These are phyloP conservation scores for Aspergillus sergii DNA, from an alignment of 2,329 filamentous ascomycete species.

Conservation along the genomic window DNA sequence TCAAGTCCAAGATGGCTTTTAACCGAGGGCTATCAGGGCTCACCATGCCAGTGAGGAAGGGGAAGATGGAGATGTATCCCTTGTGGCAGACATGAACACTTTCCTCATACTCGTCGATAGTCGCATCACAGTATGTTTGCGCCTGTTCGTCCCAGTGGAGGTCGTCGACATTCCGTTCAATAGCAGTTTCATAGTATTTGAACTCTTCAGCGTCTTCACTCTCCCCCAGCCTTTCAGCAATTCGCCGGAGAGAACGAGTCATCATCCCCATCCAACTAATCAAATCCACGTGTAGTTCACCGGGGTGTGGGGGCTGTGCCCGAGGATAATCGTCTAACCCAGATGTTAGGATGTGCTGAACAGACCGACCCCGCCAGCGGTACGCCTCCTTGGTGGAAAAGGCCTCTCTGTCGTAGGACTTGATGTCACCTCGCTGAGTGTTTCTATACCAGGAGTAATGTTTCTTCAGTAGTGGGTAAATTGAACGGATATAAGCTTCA, in stretches of 20 bases:
- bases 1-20: constrained; percentile 72
- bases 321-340: constrained; percentile 96
- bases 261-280: constrained; percentile 98
- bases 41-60: constrained; percentile 83
- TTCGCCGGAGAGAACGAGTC: constrained; percentile 79
- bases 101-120: constrained; percentile 94
- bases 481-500: constrained; percentile 69
- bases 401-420: constrained; percentile 84
- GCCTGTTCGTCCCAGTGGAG: constrained; percentile 86
- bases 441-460: constrained; percentile 95
- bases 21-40: constrained; percentile 73
- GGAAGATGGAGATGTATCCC: constrained; percentile 91
- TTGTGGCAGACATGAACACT: constrained; percentile 89
- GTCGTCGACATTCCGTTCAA: constrained; percentile 83
- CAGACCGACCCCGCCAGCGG: constrained; percentile 88
- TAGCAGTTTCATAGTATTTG: constrained; percentile 70
- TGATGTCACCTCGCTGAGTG: constrained; percentile 88
- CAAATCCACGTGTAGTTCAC: constrained; percentile 91
- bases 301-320: constrained; percentile 88
- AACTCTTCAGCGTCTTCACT: constrained; percentile 76
- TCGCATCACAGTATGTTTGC: constrained; percentile 90
- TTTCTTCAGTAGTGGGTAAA: constrained; percentile 84
- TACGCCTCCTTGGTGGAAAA: constrained; percentile 91
- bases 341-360: constrained; percentile 85
- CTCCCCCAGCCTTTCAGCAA: constrained; percentile 75